phyloP scores from a whole-genome alignment of 768 basidiomycete species.

The Chlorophyllum brunneum region DNA sequence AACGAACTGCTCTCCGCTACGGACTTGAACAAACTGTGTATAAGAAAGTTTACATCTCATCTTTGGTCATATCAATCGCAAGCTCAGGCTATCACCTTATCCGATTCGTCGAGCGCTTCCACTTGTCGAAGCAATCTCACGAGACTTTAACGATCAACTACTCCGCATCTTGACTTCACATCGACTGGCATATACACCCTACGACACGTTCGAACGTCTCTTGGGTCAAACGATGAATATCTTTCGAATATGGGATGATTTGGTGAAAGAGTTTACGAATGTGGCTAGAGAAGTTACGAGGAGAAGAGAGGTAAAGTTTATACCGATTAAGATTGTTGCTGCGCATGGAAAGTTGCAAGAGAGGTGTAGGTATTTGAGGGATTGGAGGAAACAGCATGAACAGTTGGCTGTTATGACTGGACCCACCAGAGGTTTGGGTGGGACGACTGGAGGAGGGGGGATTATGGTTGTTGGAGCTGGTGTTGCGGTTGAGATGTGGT shows the following conservation, averaged over 20 bases:
- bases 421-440: slow-evolving; percentile 81
- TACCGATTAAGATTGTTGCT: slow-evolving; percentile 91
- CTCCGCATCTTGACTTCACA: slow-evolving; percentile 87
- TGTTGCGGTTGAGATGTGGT: slow-evolving; percentile 79
- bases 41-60: slow-evolving; percentile 85
- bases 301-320: slow-evolving; percentile 87
- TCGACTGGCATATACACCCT: slow-evolving; percentile 89
- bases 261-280: slow-evolving; percentile 89
- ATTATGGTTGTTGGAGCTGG: slow-evolving; percentile 91
- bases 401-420: slow-evolving; percentile 97
- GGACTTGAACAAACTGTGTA: slow-evolving; percentile 91
- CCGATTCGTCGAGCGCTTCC: slow-evolving; percentile 94
- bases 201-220: slow-evolving; percentile 89
- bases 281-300: slow-evolving; percentile 91
- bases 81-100: slow-evolving; percentile 93
- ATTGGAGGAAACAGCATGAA: slow-evolving; percentile 96
- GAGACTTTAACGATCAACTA: slow-evolving; percentile 95
- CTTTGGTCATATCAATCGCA: slow-evolving; percentile 92
- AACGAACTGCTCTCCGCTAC: slow-evolving; percentile 96
- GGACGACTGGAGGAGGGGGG: slow-evolving; percentile 82
- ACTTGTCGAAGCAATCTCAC: slow-evolving; percentile 96
- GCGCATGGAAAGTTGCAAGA: slow-evolving; percentile 93
- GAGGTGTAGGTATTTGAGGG: slow-evolving; percentile 77
- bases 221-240: slow-evolving; percentile 72
- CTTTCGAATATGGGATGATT: slow-evolving; percentile 86